Evolutionary conservation across 768 basidiomycete species (phyloP), one percentile per base, ranked within the genome.

Genomic region (Candolleomyces eurysporus): DNA sequence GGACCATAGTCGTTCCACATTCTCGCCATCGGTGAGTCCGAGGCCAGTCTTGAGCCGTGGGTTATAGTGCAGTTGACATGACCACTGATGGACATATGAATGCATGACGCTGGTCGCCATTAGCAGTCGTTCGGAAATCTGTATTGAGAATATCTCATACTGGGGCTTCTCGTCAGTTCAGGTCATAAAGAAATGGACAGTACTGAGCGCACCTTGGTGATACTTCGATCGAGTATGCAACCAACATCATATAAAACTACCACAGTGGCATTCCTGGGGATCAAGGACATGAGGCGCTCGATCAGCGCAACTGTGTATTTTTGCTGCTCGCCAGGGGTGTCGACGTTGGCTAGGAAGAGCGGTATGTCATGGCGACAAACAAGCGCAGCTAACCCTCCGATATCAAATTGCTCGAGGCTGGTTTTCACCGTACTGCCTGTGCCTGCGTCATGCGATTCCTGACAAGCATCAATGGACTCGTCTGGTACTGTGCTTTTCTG

Each of bases 61-160:
- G 51, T 76, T 73, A 61, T 67, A 73, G 0, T 69, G 59, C 0
- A 76, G 58, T 55, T 76, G 74, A 55, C 75, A 75, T 43, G 71
- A 62, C 76, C 74, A 76, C 31, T 55, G 54, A 22, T 55, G 54
- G 5, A 36, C 54, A 22, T 76, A 78, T 0, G 75, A 73, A 58
- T 79, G 77, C 72, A 78, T 73, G 0, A 71, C 74, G n/a, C 69
- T 69, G 0, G 73, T 75, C 1, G 67, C 69, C 36, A 75, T 73
- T 0, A 40, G 16, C 4, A 78, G n/a, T 0, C 71, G 65, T 0
- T 59, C 21, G 1, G 52, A 45, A n/a, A 73, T 64, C 46, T 56
- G 50, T 0, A 49, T 21, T 0, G 68, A 53, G 26, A 76, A 62
- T 21, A 74, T 61, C 22, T 72, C 60, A 51, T 75, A 73, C 75